Base-by-base conservation (phyloP, 2,329 filamentous ascomycete genomes). In the Daldinia sp. region DNA sequence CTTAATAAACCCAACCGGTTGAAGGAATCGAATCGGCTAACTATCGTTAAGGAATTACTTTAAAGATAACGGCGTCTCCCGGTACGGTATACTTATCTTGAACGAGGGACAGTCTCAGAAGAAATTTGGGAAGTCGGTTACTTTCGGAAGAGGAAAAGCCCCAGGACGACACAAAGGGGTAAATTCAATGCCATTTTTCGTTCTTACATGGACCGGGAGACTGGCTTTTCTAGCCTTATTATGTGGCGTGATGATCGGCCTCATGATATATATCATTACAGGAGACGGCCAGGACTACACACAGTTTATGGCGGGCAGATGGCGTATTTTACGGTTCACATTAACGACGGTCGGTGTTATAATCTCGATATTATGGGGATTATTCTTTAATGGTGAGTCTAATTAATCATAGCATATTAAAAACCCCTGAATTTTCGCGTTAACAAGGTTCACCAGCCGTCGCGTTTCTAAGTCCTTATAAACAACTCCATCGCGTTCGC, bases 401-500 rank as follows among this genome's bases (percentile, higher is more conserved):
- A n/a, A 35, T 15, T 4, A 8, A 2, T 8, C 30, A 27, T 17
- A 4, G 13, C 30, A 4, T 34, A 19, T 23, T 32, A n/a, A n/a
- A n/a, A n/a, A n/a, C 4, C 8, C 17, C 27, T 19, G 21, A 2
- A 9, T 13, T 39, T 4, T 13, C 1, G 11, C 27, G 35, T 54
- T 67, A 32, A 69, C n/a, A 3, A 41, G 3, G 9, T 13, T 25
- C 3, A 32, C 6, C 45, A 83, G 82, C 80, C 53, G 76, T 83
- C 45, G 78, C 81, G 7, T 78, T 78, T 52, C 75, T 82, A 34
- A 77, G 76, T 11, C 82, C 82, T 1, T 83, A 80, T 64, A 75
- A 77, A 19, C 73, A 79, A 39, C 78, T 84, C 66, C 68, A 72
- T 2, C 74, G 70, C 3, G 74, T 77, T 39, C 76, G 76, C 61